A percentile compares a stretch with the other conserved stretches of the same genome.
Conservation (phyloP, 2,329 filamentous ascomycete species). For the Neonectria faginata region DNA sequence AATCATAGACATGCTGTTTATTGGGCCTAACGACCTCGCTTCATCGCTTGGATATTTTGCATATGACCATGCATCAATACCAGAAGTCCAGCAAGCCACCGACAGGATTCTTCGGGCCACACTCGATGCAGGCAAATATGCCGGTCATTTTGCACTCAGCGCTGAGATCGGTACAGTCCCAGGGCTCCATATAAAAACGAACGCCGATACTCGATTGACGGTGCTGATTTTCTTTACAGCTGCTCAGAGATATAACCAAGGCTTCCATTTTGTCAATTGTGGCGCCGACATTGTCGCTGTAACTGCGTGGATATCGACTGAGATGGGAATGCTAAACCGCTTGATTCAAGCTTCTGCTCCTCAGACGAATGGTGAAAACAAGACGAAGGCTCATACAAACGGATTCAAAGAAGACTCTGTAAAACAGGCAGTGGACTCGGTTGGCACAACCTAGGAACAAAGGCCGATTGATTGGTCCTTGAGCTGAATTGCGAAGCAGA, state of each 20-base stretch:
- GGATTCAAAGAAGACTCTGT: no score
- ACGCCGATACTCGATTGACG: no score
- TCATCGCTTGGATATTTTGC: slow-evolving; percentile 47
- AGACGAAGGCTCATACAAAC: no score
- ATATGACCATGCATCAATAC: slow-evolving; percentile 47
- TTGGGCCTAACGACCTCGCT: slow-evolving; percentile 29
- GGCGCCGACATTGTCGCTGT: slow-evolving; percentile 53
- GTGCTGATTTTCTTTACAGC: slow-evolving; percentile 22
- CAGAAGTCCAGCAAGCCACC: slow-evolving; percentile 48
- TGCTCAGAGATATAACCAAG: slow-evolving; percentile 42
- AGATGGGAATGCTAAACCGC: slow-evolving; percentile 42
- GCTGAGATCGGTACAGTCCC: slow-evolving; percentile 37
- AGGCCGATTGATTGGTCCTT: no score
- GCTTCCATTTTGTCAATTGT: slow-evolving; percentile 53
- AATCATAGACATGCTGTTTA: slow-evolving; percentile 28
- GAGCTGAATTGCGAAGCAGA: no score
- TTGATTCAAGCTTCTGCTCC: neutral
- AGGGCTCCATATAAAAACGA: no score
- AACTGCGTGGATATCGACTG: slow-evolving; percentile 49
- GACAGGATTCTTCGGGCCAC: slow-evolving; percentile 43
- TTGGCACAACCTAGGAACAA: no score
- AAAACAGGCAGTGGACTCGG: no score
- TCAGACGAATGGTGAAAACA: no score
- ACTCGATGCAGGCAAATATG: slow-evolving; percentile 49
- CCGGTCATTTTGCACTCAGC: slow-evolving; percentile 49